Evolutionary conservation across 345 rosid genomes (phyloP).

Genomic region (Alliaria petiolata): DNA sequence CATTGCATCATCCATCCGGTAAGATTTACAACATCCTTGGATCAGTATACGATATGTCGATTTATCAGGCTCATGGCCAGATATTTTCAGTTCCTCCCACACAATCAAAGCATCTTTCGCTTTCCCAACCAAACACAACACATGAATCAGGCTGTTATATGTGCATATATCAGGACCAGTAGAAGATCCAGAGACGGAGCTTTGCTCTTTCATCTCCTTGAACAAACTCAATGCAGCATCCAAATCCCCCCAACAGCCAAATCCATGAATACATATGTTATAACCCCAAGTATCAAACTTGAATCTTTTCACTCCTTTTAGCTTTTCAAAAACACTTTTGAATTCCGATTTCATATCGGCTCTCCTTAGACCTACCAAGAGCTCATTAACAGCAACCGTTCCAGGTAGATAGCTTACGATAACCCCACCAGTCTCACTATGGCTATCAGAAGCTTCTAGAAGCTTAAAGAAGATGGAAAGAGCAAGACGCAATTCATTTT

Average conservation of each 20-base stretch:
- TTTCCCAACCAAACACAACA: slow-evolving; percentile 67
- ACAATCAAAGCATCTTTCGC: slow-evolving; percentile 68
- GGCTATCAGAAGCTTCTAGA: slow-evolving; percentile 40
- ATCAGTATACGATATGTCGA: slow-evolving; percentile 63
- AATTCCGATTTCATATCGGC: slow-evolving; percentile 59
- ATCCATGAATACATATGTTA: slow-evolving; percentile 79
- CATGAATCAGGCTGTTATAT: slow-evolving; percentile 79
- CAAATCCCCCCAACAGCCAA: slow-evolving; percentile 86
- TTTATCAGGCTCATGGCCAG: slow-evolving; percentile 84
- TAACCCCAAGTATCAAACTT: slow-evolving; percentile 66
- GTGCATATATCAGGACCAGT: slow-evolving; percentile 76
- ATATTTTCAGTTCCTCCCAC: slow-evolving; percentile 71
- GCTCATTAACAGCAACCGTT: slow-evolving; percentile 52
- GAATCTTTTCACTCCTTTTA: slow-evolving; percentile 45
- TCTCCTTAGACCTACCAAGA: slow-evolving; percentile 64
- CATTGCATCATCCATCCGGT: slow-evolving; percentile 62
- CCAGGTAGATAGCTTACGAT: slow-evolving; percentile 40
- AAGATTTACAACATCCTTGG: slow-evolving; percentile 77
- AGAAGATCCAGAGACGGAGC: slow-evolving; percentile 33
- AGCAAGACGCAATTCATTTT: slow-evolving; percentile 54
- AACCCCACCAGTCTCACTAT: slow-evolving; percentile 14
- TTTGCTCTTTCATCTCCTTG: slow-evolving; percentile 71
- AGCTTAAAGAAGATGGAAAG: slow-evolving; percentile 68
- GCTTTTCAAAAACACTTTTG: slow-evolving; percentile 39
- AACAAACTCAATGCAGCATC: slow-evolving; percentile 58